A percentile compares a stretch with the other conserved stretches of the same genome.
phyloP scores from a whole-genome alignment of 345 rosid genomes.

The Melaleuca quinquenervia region DNA sequence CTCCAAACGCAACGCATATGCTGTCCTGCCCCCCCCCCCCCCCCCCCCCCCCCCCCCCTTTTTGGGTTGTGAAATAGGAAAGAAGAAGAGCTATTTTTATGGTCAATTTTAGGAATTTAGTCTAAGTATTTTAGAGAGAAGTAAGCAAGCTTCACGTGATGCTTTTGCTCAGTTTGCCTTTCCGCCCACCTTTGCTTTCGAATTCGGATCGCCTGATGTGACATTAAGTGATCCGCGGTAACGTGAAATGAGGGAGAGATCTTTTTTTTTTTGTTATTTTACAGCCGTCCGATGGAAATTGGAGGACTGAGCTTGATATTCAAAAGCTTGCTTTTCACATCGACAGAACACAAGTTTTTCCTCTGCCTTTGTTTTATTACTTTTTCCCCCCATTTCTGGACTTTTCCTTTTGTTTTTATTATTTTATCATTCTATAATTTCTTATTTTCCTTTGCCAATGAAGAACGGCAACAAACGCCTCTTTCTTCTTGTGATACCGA shows the following conservation, averaged over 20 bases:
- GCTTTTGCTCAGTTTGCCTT: background rate
- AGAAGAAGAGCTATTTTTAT: background rate
- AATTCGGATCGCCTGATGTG: background rate
- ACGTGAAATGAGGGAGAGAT: too few species aligned
- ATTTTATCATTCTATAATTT: background rate
- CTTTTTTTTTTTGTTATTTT: too few species aligned
- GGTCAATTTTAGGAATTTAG: background rate
- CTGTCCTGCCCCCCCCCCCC: too few species aligned
- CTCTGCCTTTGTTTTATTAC: background rate
- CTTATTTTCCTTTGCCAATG: background rate
- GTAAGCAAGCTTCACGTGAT: background rate
- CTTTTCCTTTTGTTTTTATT: rapidly evolving
- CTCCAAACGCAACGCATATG: background rate
- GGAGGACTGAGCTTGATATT: too few species aligned
- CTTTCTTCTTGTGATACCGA: background rate
- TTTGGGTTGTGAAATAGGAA: background rate
- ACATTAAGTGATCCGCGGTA: too few species aligned
- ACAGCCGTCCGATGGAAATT: too few species aligned
- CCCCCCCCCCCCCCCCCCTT: too few species aligned
- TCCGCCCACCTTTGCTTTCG: background rate
- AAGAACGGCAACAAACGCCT: background rate
- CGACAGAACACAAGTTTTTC: background rate
- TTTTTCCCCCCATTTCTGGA: too few species aligned
- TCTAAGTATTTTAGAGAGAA: background rate
- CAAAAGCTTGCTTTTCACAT: too few species aligned